A percentile compares a stretch with the other conserved stretches of the same genome.
These are phyloP conservation scores for Stagonosporopsis vannaccii DNA, from an alignment of 2,329 filamentous ascomycete species.

Conservation along the genomic window DNA sequence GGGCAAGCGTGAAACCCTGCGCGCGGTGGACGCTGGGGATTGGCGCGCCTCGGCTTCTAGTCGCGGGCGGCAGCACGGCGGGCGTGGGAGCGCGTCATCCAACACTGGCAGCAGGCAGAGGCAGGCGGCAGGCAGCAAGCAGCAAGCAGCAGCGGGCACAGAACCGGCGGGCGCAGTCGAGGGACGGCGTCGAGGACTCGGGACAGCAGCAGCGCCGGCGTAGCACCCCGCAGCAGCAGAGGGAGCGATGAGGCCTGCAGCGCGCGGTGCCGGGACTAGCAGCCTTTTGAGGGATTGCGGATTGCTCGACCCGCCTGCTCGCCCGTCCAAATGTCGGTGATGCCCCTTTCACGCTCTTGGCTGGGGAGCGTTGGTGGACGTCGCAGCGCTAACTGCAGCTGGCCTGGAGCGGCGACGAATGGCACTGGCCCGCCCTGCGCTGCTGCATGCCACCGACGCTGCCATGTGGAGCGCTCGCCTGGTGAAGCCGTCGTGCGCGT, in stretches of 20 bases:
- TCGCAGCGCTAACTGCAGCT: conserved; percentile 31
- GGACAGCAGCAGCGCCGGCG: conserved; percentile 2
- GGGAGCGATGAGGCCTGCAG: conserved; percentile 5
- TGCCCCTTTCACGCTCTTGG: conserved; percentile 38
- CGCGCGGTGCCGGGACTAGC: conserved; percentile 16
- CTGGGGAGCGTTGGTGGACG: conserved; percentile 26
- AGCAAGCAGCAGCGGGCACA: background rate
- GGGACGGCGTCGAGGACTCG: background rate
- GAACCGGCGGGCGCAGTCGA: too few relatives aligned
- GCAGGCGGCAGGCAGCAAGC: background rate
- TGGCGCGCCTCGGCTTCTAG: conserved; percentile 5
- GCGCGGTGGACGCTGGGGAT: background rate
- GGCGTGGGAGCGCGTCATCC: conserved; percentile 2
- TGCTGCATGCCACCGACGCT: conserved; percentile 13
- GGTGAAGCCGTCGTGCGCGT: conserved; percentile 7
- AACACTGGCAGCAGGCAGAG: background rate
- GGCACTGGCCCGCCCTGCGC: conserved; percentile 17
- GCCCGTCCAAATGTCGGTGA: conserved; percentile 21
- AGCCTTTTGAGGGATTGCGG: conserved; percentile 16
- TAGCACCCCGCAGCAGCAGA: conserved; percentile 9
- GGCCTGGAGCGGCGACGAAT: conserved; percentile 19
- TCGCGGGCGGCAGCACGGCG: background rate
- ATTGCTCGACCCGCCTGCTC: conserved; percentile 16
- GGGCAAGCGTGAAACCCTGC: conserved; percentile 10
- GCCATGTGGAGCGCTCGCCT: conserved; percentile 16